Percentiles rank a stretch among this genome's conserved stretches.
phyloP scores from a whole-genome alignment of 768 basidiomycete species.

The Lactarius pseudohatsudake region DNA sequence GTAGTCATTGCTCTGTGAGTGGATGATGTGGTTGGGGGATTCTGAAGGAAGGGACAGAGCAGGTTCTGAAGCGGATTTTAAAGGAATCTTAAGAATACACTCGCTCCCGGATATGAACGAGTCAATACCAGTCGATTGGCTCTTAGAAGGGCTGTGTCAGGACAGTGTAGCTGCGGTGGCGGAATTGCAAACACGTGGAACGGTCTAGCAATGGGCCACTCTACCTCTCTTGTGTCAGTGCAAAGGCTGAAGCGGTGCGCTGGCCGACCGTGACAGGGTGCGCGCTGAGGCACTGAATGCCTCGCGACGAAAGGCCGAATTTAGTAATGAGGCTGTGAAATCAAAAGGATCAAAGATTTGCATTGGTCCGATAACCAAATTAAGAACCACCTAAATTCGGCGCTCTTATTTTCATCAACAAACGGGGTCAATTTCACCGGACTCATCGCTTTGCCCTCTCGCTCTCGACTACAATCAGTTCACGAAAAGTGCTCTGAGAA shows the following conservation, averaged over 20 bases:
- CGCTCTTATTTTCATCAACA: background rate
- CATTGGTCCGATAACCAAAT: background rate
- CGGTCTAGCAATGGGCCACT: background rate
- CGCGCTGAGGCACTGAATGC: background rate
- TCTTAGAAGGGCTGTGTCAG: constrained; percentile 10
- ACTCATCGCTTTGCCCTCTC: background rate
- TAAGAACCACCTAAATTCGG: background rate
- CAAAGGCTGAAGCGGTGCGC: constrained; percentile 8
- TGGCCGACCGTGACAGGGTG: background rate
- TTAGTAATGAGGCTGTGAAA: constrained; percentile 4
- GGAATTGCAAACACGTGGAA: constrained; percentile 20
- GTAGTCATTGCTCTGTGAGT: constrained; percentile 11
- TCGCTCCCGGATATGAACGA: background rate
- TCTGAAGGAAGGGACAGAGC: constrained; percentile 1
- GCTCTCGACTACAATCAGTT: background rate
- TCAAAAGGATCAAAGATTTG: background rate
- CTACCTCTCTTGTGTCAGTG: background rate
- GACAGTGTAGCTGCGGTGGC: background rate
- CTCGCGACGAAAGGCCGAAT: background rate
- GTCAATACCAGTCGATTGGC: constrained; percentile 11
- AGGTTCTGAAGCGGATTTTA: background rate
- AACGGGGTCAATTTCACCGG: background rate
- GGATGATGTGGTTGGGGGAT: background rate
- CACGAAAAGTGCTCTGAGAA: background rate
- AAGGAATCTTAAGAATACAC: background rate